phyloP scores from a whole-genome alignment of 23 red algal species.

The Rhodosorus marinus region DNA sequence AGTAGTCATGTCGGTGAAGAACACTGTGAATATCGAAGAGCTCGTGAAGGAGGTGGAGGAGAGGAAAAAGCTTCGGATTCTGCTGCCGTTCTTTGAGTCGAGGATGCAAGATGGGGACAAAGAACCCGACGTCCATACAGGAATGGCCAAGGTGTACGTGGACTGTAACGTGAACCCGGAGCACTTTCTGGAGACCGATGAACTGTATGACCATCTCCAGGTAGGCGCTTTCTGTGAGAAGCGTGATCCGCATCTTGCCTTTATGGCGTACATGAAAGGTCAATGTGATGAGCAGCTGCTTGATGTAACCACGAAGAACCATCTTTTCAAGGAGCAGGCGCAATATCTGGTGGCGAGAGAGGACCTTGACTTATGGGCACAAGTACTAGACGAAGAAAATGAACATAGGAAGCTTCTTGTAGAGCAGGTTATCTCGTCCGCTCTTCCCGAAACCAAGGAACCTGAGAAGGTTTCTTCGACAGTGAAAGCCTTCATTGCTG shows the following conservation, averaged over 20 bases:
- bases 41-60: slow-evolving; percentile 61
- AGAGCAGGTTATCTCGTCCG: slow-evolving; percentile 71
- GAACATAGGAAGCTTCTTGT: slow-evolving; percentile 60
- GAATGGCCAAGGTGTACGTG: slow-evolving; percentile 90
- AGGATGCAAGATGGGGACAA: slow-evolving; percentile 68
- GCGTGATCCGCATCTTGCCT: slow-evolving; percentile 78
- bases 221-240: slow-evolving; percentile 95
- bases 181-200: slow-evolving; percentile 97
- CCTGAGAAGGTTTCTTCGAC: slow-evolving; percentile 70
- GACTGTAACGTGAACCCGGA: slow-evolving; percentile 97
- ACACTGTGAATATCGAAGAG: slow-evolving; percentile 66
- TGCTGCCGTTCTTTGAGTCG: slow-evolving; percentile 73
- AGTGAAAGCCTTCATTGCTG: slow-evolving; percentile 92
- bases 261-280: slow-evolving; percentile 65
- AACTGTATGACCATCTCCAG: slow-evolving; percentile 63
- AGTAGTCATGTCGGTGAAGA: slow-evolving; percentile 83
- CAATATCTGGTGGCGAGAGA: slow-evolving; percentile 80
- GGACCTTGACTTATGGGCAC: slow-evolving; percentile 57
- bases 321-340: slow-evolving; percentile 83
- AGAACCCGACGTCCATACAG: slow-evolving; percentile 59
- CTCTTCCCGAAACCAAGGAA: slow-evolving; percentile 51
- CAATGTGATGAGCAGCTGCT: slow-evolving; percentile 84
- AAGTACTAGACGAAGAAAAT: slow-evolving; percentile 73
- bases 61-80: slow-evolving; percentile 43
- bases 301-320: slow-evolving; percentile 68